A percentile compares a stretch with the other conserved stretches of the same genome.
Evolutionary conservation across 495 filamentous ascomycete genomes (phyloP).

Genomic region (Thermochaetoides thermophila): DNA sequence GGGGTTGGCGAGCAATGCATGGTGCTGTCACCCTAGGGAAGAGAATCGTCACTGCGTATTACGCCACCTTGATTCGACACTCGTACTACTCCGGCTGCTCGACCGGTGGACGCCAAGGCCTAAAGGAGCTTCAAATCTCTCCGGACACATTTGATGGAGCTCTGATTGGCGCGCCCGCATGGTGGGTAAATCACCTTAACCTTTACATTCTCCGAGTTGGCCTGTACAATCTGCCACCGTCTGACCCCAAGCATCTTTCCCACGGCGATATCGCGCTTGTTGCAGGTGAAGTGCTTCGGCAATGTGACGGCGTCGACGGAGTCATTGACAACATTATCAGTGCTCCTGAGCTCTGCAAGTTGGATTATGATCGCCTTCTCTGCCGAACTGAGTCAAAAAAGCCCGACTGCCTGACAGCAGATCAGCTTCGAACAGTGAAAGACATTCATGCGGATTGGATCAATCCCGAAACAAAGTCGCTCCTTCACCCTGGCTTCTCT

Average conservation of each 20-base stretch:
- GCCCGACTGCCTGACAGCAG: conserved; percentile 45
- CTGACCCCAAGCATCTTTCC: conserved; percentile 34
- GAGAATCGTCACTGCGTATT: conserved; percentile 3
- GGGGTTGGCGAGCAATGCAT: conserved; percentile 38
- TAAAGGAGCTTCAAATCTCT: conserved; percentile 31
- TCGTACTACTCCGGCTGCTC: conserved; percentile 43
- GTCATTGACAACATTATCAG: conserved; percentile 47
- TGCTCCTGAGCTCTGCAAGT: conserved; percentile 39
- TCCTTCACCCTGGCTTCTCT: conserved; percentile 38
- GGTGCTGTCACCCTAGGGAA: conserved; percentile 22
- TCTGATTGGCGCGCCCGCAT: conserved; percentile 41
- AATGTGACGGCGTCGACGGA: conserved; percentile 51
- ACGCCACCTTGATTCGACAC: conserved; percentile 20
- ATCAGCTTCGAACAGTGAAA: conserved; percentile 40
- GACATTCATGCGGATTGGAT: too few relatives aligned
- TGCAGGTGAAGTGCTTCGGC: conserved; percentile 37
- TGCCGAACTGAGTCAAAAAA: too few relatives aligned
- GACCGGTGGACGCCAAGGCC: conserved; percentile 39
- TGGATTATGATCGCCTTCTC: conserved; percentile 36
- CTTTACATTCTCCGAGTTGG: conserved; percentile 20
- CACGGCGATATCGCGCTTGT: conserved; percentile 29
- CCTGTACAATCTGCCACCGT: conserved; percentile 21
- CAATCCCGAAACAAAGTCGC: too few relatives aligned
- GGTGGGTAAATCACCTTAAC: conserved; percentile 32
- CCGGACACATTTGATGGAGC: conserved; percentile 48